Evolutionary conservation across 2,329 filamentous ascomycete genomes (phyloP).

Genomic region (Monilinia vaccinii-corymbosi): DNA sequence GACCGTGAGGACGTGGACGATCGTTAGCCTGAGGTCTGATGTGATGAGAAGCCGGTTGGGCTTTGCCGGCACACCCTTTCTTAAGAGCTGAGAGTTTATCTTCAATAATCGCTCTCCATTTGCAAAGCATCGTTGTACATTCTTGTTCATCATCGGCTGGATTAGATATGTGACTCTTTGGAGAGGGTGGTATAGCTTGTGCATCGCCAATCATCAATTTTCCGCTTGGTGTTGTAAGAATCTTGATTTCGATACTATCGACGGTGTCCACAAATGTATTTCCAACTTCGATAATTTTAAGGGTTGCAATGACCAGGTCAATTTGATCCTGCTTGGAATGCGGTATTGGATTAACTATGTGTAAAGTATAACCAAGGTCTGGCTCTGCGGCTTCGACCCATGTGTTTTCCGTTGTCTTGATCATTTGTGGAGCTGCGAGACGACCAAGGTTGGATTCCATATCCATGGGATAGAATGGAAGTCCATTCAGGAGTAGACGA

Average conservation of each 20-base stretch:
- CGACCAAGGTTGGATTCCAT: slow-evolving; percentile 30
- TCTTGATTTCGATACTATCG: slow-evolving; percentile 47
- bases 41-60: slow-evolving; percentile 16
- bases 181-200: slow-evolving; percentile 25
- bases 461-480: slow-evolving; percentile 47
- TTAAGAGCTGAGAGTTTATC: slow-evolving; percentile 35
- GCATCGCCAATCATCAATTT: slow-evolving; percentile 47
- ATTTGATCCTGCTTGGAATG: slow-evolving; percentile 43
- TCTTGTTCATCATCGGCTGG: slow-evolving; percentile 30
- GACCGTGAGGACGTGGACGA: slow-evolving; percentile 17
- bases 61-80: slow-evolving; percentile 22
- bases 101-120: slow-evolving; percentile 43
- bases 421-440: slow-evolving; percentile 39
- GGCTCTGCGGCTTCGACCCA: slow-evolving; percentile 23
- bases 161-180: slow-evolving; percentile 18
- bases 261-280: slow-evolving; percentile 44
- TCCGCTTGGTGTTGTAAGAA: slow-evolving; percentile 49
- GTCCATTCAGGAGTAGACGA: slow-evolving; percentile 48
- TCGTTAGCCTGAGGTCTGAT: slow-evolving; percentile 7
- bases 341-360: slow-evolving; percentile 32
- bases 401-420: slow-evolving; percentile 28
- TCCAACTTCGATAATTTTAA: slow-evolving; percentile 53
- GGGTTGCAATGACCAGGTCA: slow-evolving; percentile 43
- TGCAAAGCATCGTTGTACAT: slow-evolving; percentile 42
- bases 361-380: slow-evolving; percentile 22